Base-by-base conservation (phyloP, 768 basidiomycete genomes). In the Rhodotorula taiwanensis region DNA sequence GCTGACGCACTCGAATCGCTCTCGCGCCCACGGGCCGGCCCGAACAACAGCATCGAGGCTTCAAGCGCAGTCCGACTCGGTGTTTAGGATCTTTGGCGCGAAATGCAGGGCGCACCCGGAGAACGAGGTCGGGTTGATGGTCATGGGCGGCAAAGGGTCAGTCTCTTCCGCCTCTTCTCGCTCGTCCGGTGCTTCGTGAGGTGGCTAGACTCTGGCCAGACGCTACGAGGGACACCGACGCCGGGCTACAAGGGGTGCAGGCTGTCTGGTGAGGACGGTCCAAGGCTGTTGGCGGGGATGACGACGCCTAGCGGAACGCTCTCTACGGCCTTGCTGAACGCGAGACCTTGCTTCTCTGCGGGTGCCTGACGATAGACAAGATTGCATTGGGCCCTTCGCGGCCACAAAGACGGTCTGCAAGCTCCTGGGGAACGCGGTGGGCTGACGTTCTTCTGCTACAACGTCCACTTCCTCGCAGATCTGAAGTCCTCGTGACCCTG, bases 31-130 rank as follows among this genome's bases (percentile, higher is more conserved):
- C n/a, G 36, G 10, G 36, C 36, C 36, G 36, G 9, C 36, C 16
- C 36, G 36, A 39, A 39, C 36, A 16, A 9, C 9, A n/a, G 31
- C 59, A 70, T 64, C 76, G 4, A 75, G 94, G 66, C 91, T 90
- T 73, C 85, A 86, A 36, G 90, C 93, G 2, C 95, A 98, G 77
- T 78, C 86, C 11, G 92, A 98, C 77, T 89, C 94, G 4, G 88
- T 93, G 68, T 91, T 83, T 60, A 83, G 85, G 60, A 81, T 97
- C 71, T 92, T 95, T 76, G 85, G 86, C 75, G 85, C 89, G 56
- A 99, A 99, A 81, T 87, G 87, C 70, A 86, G 89, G 75, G 87
- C 90, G 30, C 98, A 99, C 78, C 90, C 94, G 23, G 95, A 99
- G 79, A 97, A 88, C 77, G 91, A 91, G 16, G 93, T 97, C 45